A percentile compares a stretch with the other conserved stretches of the same genome.
Evolutionary conservation across 1,284 basidiomycete genomes (phyloP).

Genomic region (Mycena citricolor): DNA sequence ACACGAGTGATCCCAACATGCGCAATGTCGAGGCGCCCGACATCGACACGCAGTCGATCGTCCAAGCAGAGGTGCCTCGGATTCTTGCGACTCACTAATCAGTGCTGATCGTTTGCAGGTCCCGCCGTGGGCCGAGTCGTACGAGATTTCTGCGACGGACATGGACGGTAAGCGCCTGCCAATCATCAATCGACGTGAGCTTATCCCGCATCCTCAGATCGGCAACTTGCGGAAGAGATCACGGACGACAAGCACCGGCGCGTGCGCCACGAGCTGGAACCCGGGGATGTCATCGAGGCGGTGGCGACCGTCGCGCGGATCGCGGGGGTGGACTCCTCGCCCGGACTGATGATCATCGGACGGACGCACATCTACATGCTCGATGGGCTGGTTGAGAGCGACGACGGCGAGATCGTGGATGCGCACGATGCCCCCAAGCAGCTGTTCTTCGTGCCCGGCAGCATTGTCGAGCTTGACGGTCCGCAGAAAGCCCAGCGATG

Average conservation of each 20-base stretch:
- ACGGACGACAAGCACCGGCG: constrained; percentile 76
- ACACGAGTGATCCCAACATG: constrained; percentile 42
- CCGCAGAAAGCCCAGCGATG: constrained; percentile 78
- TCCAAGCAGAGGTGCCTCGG: constrained; percentile 50
- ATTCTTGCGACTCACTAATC: background rate
- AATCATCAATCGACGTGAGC: too few relatives aligned
- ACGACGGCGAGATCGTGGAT: constrained; percentile 87
- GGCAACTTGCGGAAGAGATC: constrained; percentile 67
- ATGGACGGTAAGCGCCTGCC: constrained; percentile 48
- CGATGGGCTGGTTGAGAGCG: constrained; percentile 88
- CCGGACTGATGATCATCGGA: constrained; percentile 87
- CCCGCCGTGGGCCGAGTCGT: constrained; percentile 79
- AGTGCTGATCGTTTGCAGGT: constrained; percentile 8
- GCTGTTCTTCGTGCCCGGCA: constrained; percentile 84
- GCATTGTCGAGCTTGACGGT: constrained; percentile 76
- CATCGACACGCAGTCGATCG: constrained; percentile 55
- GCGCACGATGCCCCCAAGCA: constrained; percentile 83
- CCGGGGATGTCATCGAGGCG: constrained; percentile 90
- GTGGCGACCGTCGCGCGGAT: constrained; percentile 84
- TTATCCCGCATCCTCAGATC: constrained; percentile 38
- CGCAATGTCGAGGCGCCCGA: constrained; percentile 63
- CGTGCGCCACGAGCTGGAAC: constrained; percentile 82
- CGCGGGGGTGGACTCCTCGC: constrained; percentile 84
- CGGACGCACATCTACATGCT: constrained; percentile 86
- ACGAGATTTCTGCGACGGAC: constrained; percentile 68